Evolutionary conservation across 2,329 filamentous ascomycete species (phyloP).

Genomic region (Pyrenochaeta sp.): DNA sequence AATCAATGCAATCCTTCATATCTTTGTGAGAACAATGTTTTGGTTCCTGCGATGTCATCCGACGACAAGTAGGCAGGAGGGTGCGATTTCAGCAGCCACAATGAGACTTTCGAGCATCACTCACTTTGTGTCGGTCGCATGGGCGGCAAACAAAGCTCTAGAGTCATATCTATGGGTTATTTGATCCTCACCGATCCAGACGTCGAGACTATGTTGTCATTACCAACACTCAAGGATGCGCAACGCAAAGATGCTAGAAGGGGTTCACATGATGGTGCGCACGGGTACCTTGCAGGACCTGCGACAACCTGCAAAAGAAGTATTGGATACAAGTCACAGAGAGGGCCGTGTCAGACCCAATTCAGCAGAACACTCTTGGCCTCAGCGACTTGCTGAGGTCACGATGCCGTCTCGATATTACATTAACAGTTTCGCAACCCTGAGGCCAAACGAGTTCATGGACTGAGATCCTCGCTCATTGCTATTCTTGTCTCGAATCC

Average conservation of each 20-base stretch:
- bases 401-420: not conserved
- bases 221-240: no score
- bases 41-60: not conserved
- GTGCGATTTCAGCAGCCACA: no score
- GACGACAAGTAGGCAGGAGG: not conserved
- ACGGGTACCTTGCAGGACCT: slow-evolving; percentile 12
- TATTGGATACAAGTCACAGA: not conserved
- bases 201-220: no score
- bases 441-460: not conserved
- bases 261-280: not conserved
- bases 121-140: no score
- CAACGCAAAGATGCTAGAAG: no score
- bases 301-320: not conserved
- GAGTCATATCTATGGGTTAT: no score
- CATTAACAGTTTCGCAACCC: not conserved
- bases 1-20: slow-evolving; percentile 1
- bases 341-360: slow-evolving; percentile 9
- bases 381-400: no score
- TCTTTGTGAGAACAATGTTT: not conserved
- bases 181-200: no score
- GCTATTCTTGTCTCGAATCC: not conserved
- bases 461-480: not conserved
- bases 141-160: no score
- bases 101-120: not conserved
- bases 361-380: not conserved